These are phyloP conservation scores for Pythium monospermum DNA, from an alignment of 352 stramenopile genomes.

Conservation along the genomic window DNA sequence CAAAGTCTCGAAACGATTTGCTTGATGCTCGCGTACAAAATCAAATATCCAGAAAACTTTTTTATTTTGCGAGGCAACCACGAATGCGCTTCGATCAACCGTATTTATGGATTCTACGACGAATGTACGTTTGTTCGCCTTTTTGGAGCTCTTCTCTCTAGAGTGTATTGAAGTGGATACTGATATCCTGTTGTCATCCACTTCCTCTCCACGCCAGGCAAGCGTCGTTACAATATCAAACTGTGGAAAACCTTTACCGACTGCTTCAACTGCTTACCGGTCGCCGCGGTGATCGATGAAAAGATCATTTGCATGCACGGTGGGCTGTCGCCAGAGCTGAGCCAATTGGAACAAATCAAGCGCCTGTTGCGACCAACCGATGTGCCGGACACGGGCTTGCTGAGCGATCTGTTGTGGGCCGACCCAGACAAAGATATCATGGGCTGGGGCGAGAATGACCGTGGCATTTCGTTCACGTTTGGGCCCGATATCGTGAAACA, in stretches of 20 bases:
- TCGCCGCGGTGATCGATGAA: constrained; percentile 98
- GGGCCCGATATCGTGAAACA: constrained; percentile 97
- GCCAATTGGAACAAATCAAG: constrained; percentile 92
- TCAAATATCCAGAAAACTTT: constrained; percentile 83
- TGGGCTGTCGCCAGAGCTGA: constrained; percentile 94
- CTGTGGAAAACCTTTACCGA: constrained; percentile 98
- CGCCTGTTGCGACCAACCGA: constrained; percentile 90
- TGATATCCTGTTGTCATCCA: neutral
- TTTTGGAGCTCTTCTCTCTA: neutral
- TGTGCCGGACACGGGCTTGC: constrained; percentile 90
- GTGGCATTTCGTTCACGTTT: constrained; percentile 98
- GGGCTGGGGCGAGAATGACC: constrained; percentile 98
- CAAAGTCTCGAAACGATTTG: constrained; percentile 84
- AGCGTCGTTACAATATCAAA: constrained; percentile 94
- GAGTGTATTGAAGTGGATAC: too few relatives aligned
- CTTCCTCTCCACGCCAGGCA: constrained; percentile 33
- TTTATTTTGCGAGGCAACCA: constrained; percentile 83
- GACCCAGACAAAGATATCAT: constrained; percentile 99
- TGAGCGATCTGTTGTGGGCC: constrained; percentile 96
- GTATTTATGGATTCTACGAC: constrained; percentile 83
- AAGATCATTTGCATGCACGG: constrained; percentile 99
- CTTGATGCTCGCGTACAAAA: constrained; percentile 82
- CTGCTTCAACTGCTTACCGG: constrained; percentile 86
- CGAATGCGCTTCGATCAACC: constrained; percentile 76
- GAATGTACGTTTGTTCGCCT: constrained; percentile 33